Conservation (phyloP, 352 stramenopile genomes). For the Globisporangium iwayamae region DNA sequence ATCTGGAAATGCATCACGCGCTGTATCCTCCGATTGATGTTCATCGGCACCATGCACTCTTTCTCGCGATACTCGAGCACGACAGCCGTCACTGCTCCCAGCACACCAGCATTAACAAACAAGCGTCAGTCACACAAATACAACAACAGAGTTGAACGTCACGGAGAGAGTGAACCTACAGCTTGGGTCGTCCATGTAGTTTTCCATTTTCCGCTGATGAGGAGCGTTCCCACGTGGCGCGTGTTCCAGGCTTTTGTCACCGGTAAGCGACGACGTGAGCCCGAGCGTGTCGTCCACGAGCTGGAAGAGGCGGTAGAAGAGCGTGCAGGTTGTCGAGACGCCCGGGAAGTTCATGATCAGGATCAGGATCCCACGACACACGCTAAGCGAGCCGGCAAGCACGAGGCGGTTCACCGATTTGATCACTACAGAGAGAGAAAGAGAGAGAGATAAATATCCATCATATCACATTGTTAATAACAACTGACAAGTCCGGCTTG, state of each 20-base stretch:
- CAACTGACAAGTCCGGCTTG: background rate
- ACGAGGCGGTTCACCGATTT: conserved; percentile 59
- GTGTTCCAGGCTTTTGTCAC: conserved; percentile 35
- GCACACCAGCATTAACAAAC: conserved; percentile 5
- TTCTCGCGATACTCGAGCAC: conserved; percentile 87
- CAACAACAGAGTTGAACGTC: too few relatives aligned
- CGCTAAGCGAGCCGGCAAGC: conserved; percentile 37
- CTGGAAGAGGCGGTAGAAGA: conserved; percentile 69
- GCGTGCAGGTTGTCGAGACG: conserved; percentile 58
- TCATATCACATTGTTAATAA: background rate
- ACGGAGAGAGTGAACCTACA: conserved; percentile 27
- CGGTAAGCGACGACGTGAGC: conserved; percentile 24
- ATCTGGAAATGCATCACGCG: conserved; percentile 89
- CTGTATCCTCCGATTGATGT: conserved; percentile 84
- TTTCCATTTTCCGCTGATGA: conserved; percentile 30
- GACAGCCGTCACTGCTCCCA: conserved; percentile 61
- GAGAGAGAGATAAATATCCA: background rate
- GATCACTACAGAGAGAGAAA: conserved; percentile 23
- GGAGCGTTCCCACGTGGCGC: conserved; percentile 12
- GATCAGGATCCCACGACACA: conserved; percentile 71
- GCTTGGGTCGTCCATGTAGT: conserved; percentile 63
- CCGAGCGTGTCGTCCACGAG: conserved; percentile 65
- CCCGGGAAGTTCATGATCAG: conserved; percentile 72
- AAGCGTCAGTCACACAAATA: background rate
- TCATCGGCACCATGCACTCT: conserved; percentile 73